A percentile compares a stretch with the other conserved stretches of the same genome.
phyloP scores from a whole-genome alignment of 225 moss, liverwort and hornwort species.

The Thuidium tamariscinum region DNA sequence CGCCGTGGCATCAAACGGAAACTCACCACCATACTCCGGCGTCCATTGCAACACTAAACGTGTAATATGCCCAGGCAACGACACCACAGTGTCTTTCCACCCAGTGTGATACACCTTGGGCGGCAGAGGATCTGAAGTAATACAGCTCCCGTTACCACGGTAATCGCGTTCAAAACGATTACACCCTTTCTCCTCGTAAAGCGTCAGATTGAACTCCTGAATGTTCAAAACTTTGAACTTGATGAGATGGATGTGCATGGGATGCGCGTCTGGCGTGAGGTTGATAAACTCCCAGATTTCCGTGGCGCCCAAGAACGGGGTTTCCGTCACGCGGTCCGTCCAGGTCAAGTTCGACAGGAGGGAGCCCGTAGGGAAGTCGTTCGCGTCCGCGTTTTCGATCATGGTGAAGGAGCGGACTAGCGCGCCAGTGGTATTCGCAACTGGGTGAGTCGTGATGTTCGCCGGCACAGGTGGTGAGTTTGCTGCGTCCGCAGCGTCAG shows the following conservation, averaged over 20 bases:
- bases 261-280: constrained; percentile 31
- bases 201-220: constrained; percentile 20
- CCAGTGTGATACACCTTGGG: constrained; percentile 30
- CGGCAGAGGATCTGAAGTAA: neutral
- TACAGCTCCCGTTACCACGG: constrained; percentile 18
- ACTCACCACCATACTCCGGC: constrained; percentile 18
- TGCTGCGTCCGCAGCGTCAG: neutral
- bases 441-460: neutral
- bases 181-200: constrained; percentile 10
- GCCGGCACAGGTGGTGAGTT: neutral
- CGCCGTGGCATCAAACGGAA: constrained; percentile 26
- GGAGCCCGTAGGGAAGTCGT: constrained; percentile 3
- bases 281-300: constrained; percentile 47
- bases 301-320: neutral
- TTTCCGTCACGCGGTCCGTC: constrained; percentile 17
- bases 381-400: constrained; percentile 8
- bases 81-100: constrained; percentile 42
- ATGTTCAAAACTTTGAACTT: constrained; percentile 21
- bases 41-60: constrained; percentile 25
- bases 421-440: neutral
- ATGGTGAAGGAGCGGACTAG: neutral
- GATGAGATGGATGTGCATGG: constrained; percentile 52
- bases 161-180: neutral
- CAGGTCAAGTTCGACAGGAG: constrained; percentile 11
- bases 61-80: constrained; percentile 24